A percentile compares a stretch with the other conserved stretches of the same genome.
Evolutionary conservation across 495 filamentous ascomycete genomes (phyloP).

Genomic region (Penicillium verhagenii): DNA sequence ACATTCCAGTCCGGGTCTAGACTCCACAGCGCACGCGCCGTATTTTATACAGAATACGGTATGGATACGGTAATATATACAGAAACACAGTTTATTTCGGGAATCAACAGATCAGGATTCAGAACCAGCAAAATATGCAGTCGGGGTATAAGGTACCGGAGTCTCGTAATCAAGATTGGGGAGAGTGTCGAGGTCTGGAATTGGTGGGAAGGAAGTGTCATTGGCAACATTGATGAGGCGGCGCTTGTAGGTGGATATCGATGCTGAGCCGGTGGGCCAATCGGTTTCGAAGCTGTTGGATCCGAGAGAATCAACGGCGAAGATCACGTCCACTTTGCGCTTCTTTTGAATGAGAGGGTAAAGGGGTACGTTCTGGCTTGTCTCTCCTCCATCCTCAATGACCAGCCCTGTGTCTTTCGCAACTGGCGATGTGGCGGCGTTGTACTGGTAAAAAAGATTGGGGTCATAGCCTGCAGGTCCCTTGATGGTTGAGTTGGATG

Average conservation of each 20-base stretch:
- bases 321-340: conserved; percentile 82
- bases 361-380: conserved; percentile 77
- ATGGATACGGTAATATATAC: too few relatives aligned
- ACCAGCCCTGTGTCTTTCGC: conserved; percentile 55
- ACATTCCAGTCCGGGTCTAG: too few relatives aligned
- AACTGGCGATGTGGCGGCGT: conserved; percentile 49
- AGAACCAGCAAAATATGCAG: too few relatives aligned
- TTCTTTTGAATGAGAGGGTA: conserved; percentile 76
- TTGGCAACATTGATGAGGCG: conserved; percentile 62
- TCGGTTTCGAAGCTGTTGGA: conserved; percentile 67
- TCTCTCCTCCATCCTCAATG: conserved; percentile 79
- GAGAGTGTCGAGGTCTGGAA: conserved; percentile 82
- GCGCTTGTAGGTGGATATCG: conserved; percentile 82
- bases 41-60: too few relatives aligned
- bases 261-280: conserved; percentile 83
- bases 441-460: conserved; percentile 75
- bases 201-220: conserved; percentile 75
- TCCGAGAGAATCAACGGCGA: conserved; percentile 82
- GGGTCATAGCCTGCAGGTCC: conserved; percentile 65
- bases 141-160: too few relatives aligned
- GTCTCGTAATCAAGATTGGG: too few relatives aligned
- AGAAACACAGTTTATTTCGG: too few relatives aligned
- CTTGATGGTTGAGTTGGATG: background rate
- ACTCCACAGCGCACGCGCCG: too few relatives aligned
- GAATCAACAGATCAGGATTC: too few relatives aligned